Conservation (phyloP, 2,329 filamentous ascomycete genomes). For the Apiospora rasikravindrae region DNA sequence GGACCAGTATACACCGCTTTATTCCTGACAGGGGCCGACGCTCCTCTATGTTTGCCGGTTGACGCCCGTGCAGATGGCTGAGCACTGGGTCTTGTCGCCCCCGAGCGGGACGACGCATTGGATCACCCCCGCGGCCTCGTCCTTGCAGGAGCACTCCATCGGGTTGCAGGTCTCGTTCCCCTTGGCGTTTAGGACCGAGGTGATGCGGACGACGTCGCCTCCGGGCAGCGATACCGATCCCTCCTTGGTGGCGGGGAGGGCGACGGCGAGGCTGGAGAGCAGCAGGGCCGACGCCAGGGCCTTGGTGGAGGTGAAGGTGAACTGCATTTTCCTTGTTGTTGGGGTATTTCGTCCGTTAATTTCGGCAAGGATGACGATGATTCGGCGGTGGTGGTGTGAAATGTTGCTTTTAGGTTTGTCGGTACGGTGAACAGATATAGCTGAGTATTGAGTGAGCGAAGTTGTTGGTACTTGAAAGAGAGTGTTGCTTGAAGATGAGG, state of each 20-base stretch:
- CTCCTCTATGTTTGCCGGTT: neutral
- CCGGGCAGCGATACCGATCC: neutral
- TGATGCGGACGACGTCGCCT: neutral
- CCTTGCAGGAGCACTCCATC: neutral
- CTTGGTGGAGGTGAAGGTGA: neutral
- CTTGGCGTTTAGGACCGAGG: neutral
- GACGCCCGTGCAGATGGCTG: neutral
- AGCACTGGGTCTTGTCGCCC: conserved; percentile 7
- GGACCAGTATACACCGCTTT: too few species aligned
- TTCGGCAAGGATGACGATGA: neutral
- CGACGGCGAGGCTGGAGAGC: neutral
- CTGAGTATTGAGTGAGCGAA: neutral
- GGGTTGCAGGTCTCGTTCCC: neutral
- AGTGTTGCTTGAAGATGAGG: neutral
- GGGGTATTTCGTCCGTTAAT: neutral
- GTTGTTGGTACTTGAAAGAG: neutral
- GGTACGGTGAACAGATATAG: neutral
- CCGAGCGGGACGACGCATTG: neutral
- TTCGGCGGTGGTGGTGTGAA: neutral
- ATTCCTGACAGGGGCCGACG: neutral
- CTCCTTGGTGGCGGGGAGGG: neutral
- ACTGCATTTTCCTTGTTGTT: neutral
- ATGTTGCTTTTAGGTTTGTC: neutral
- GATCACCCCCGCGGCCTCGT: neutral
- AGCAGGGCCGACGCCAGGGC: neutral